Evolutionary conservation across 441 rosid genomes (phyloP).

Genomic region (Populus hybrid): DNA sequence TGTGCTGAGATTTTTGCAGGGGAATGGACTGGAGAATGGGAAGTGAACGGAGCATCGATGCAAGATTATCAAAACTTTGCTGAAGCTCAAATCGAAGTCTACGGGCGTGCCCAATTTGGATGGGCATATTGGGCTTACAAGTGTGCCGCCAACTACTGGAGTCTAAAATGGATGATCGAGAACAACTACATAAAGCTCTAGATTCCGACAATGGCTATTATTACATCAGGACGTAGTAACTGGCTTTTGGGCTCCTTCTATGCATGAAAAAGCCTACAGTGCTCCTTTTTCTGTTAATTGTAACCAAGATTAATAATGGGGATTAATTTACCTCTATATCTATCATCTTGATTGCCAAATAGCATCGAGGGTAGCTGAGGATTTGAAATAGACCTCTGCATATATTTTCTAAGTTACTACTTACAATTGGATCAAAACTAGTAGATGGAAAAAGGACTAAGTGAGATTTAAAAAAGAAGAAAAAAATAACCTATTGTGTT

Average conservation of each 20-base stretch:
- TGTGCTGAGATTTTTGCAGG: background rate
- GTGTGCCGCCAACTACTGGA: slow-evolving; percentile 21
- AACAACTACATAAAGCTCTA: slow-evolving; percentile 22
- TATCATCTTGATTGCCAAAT: background rate
- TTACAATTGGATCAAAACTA: background rate
- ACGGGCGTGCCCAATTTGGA: slow-evolving; percentile 27
- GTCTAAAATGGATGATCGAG: slow-evolving; percentile 32
- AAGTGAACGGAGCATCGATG: slow-evolving; percentile 3
- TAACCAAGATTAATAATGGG: background rate
- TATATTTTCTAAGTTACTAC: background rate
- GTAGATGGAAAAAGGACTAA: background rate
- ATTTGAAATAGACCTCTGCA: background rate
- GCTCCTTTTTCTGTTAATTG: background rate
- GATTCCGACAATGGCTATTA: background rate
- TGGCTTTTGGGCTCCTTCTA: background rate
- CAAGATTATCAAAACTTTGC: slow-evolving; percentile 27
- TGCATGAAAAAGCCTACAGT: background rate
- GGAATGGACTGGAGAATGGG: slow-evolving; percentile 39
- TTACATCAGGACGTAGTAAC: background rate
- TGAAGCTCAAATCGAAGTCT: slow-evolving; percentile 29
- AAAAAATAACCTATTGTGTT: too few species aligned
- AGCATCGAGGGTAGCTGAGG: background rate
- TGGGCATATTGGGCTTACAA: slow-evolving; percentile 41
- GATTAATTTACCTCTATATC: background rate
- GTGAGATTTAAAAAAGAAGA: too few species aligned